Percentiles rank a stretch among this genome's conserved stretches.
These are phyloP conservation scores for Eimeria praecox DNA, from an alignment of 169 alveolate genomes.

Conservation along the genomic window DNA sequence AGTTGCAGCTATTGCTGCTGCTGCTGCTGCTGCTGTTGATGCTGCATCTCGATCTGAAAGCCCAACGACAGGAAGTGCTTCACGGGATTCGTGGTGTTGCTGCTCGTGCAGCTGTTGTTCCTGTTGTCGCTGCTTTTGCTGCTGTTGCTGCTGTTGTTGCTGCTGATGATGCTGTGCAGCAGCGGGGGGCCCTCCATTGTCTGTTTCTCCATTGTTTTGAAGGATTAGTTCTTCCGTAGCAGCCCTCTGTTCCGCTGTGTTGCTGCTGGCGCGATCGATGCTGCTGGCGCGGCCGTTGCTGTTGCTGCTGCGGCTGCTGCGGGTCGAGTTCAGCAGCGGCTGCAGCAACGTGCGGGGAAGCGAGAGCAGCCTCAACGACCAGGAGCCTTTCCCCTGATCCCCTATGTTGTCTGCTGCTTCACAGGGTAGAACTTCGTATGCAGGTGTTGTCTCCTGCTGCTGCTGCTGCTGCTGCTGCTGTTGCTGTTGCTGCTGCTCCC, in stretches of 20 bases:
- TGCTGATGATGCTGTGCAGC: not conserved
- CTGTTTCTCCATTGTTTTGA: not conserved
- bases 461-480: conserved; percentile 14
- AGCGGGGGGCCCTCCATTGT: not conserved
- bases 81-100: not conserved
- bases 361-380: not conserved
- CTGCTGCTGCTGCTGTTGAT: conserved; percentile 34
- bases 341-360: conserved; percentile 1
- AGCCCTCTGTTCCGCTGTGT: not conserved
- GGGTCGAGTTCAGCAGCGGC: not conserved
- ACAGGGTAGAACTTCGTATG: not conserved
- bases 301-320: not conserved
- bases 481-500: conserved; percentile 7
- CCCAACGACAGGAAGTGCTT: not conserved
- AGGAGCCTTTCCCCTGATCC: not conserved
- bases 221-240: not conserved
- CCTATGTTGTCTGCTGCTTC: not conserved
- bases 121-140: not conserved
- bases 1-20: conserved; percentile 18
- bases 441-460: not conserved
- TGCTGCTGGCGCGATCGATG: not conserved
- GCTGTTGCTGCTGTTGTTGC: not conserved
- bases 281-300: not conserved
- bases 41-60: not conserved
- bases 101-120: not conserved